A percentile compares a stretch with the other conserved stretches of the same genome.
phyloP scores from a whole-genome alignment of 2,329 filamentous ascomycete genomes.

The Penicillium italicum region DNA sequence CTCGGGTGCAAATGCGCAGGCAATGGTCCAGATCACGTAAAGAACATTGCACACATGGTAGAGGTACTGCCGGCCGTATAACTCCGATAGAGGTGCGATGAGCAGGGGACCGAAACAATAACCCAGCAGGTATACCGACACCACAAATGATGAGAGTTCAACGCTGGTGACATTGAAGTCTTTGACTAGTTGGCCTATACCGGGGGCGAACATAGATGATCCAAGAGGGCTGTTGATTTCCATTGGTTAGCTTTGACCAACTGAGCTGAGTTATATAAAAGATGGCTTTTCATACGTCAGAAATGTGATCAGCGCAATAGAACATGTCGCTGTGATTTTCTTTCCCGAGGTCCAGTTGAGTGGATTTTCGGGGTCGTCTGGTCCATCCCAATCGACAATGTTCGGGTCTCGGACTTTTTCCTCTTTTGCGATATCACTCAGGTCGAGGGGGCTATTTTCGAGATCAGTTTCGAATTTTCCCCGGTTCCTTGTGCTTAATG shows the following conservation, averaged over 20 bases:
- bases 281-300: conserved; percentile 11
- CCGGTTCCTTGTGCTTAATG: conserved; percentile 12
- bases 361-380: conserved; percentile 47
- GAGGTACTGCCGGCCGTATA: conserved; percentile 59
- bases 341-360: conserved; percentile 26
- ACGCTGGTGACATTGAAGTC: conserved; percentile 47
- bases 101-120: conserved; percentile 59
- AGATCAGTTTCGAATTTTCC: conserved; percentile 10
- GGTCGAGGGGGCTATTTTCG: conserved; percentile 6
- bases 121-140: conserved; percentile 60
- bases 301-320: conserved; percentile 48
- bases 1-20: conserved; percentile 58
- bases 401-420: conserved; percentile 39
- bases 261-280: too few relatives aligned
- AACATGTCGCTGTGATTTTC: conserved; percentile 47
- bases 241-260: background rate
- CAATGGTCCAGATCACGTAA: conserved; percentile 60
- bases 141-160: conserved; percentile 52
- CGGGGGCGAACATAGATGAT: conserved; percentile 48
- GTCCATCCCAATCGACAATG: conserved; percentile 59
- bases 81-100: conserved; percentile 58
- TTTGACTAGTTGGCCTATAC: conserved; percentile 39
- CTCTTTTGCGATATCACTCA: background rate
- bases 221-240: conserved; percentile 27
- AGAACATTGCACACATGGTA: conserved; percentile 57